phyloP scores from a whole-genome alignment of 2,329 filamentous ascomycete species.

The Beauveria brongniartii region DNA sequence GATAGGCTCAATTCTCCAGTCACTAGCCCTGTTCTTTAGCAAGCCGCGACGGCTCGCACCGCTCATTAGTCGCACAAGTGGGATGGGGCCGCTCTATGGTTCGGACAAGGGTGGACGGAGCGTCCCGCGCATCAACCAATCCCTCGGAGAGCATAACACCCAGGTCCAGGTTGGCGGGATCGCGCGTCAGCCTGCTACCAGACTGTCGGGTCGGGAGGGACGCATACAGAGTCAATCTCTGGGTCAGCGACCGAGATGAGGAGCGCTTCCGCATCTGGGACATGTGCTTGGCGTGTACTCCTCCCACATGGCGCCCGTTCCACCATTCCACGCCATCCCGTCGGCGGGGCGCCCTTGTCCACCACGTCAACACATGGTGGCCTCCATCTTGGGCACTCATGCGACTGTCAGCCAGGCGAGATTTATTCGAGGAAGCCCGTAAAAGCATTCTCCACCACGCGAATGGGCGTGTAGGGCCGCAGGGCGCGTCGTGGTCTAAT shows the following conservation, averaged over 20 bases:
- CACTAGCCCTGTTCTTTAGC: constrained; percentile 9
- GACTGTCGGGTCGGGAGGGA: constrained; percentile 4
- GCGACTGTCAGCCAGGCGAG: not conserved
- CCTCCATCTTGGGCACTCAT: constrained; percentile 11
- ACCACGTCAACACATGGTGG: constrained; percentile 6
- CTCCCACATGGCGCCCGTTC: not conserved
- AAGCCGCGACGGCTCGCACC: constrained; percentile 12
- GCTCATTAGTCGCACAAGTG: constrained; percentile 12
- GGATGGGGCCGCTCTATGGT: constrained; percentile 10
- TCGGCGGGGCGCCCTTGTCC: constrained; percentile 9
- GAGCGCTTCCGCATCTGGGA: constrained; percentile 4
- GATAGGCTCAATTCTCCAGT: constrained; percentile 8
- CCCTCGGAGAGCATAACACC: constrained; percentile 1
- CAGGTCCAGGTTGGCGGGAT: constrained; percentile 11
- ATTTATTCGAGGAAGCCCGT: not conserved
- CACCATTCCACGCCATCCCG: not conserved
- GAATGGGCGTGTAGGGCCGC: constrained; percentile 2
- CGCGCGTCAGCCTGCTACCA: constrained; percentile 4
- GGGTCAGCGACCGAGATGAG: constrained; percentile 4
- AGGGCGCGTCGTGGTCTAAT: not conserved
- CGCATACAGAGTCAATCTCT: not conserved
- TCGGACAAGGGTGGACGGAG: constrained; percentile 13
- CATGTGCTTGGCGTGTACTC: not conserved
- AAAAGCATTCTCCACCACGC: not conserved
- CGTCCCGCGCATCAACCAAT: constrained; percentile 12